Evolutionary conservation across 2,329 filamentous ascomycete species (phyloP), one percentile per base, ranked within the genome.

Genomic region (Epichloe sp.): DNA sequence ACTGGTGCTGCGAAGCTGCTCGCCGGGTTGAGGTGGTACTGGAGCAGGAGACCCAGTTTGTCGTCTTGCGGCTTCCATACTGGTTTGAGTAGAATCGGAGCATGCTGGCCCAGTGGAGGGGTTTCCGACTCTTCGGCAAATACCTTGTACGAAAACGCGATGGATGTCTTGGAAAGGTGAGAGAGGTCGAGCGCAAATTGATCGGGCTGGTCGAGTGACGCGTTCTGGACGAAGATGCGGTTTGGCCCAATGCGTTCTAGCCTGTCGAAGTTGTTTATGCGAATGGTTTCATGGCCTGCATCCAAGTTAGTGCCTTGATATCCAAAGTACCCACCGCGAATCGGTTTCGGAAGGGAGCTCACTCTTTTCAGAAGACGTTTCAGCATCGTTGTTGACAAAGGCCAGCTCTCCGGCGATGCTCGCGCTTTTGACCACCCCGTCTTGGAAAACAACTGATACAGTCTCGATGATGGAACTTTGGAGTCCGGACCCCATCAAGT

Each of bases 191-290:
- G 71, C 0, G 73, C 79, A 68, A 94, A 98, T 62, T 91, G 84
- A 53, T 94, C 90, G 3, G 85, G 77, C 52, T 78, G 82, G 10
- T 84, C 80, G 1, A 74, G 62, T 1, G 72, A 68, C 5, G 78
- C 73, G 58, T 88, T 85, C 35, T 83, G 80, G 48, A 97, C 82
- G 68, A 97, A 95, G 52, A 89, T 86, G 43, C 88, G 88, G 65
- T 98, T 98, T 1, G 90, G 89, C 0, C 89, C 90, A 52, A 98
- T 90, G 61, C 88, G 89, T 60, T 97, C 93, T 5, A 98, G 77
- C n/a, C 79, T 77, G 10, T 83, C 70, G 63, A 95, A 95, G 63
- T 95, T 93, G 61, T 95, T 88, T 53, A 98, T 79, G 19, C 87
- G 83, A 57, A 97, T 84, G 2, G 73, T 83, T 60, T 90, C 78